Conservation (phyloP, 495 filamentous ascomycete genomes). For the Chaetomium fimeti region DNA sequence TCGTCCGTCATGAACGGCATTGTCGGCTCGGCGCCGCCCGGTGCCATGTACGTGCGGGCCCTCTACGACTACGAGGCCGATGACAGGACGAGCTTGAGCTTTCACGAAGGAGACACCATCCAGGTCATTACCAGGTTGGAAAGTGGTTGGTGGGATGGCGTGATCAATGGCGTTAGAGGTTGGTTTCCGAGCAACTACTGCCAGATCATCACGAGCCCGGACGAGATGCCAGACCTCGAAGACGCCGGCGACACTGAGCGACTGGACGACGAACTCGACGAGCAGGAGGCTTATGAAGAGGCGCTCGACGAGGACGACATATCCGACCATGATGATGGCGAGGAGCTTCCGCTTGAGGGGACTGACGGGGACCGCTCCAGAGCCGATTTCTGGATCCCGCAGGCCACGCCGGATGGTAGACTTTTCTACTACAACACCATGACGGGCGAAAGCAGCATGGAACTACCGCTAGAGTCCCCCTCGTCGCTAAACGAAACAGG, state of each 20-base stretch:
- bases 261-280: constrained; percentile 67
- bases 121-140: constrained; percentile 97
- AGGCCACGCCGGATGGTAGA: constrained; percentile 89
- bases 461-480: constrained; percentile 89
- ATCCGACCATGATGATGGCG: constrained; percentile 48
- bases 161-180: constrained; percentile 86
- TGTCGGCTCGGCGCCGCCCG: constrained; percentile 65
- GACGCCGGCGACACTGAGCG: constrained; percentile 67
- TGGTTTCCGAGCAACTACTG: constrained; percentile 99
- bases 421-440: constrained; percentile 98
- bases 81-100: constrained; percentile 93
- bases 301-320: constrained; percentile 36
- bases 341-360: constrained; percentile 67
- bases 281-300: constrained; percentile 45
- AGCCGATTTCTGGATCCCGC: constrained; percentile 96
- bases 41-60: constrained; percentile 88
- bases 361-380: constrained; percentile 71
- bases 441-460: constrained; percentile 88
- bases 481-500: constrained; percentile 76
- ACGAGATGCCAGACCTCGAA: constrained; percentile 58
- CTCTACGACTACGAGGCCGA: constrained; percentile 97
- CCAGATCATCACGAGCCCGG: constrained; percentile 70
- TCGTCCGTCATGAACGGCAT: constrained; percentile 64
- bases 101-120: constrained; percentile 91
- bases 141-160: constrained; percentile 98